Conservation (phyloP, 2,329 filamentous ascomycete genomes). For the Penicillium janthinellum region DNA sequence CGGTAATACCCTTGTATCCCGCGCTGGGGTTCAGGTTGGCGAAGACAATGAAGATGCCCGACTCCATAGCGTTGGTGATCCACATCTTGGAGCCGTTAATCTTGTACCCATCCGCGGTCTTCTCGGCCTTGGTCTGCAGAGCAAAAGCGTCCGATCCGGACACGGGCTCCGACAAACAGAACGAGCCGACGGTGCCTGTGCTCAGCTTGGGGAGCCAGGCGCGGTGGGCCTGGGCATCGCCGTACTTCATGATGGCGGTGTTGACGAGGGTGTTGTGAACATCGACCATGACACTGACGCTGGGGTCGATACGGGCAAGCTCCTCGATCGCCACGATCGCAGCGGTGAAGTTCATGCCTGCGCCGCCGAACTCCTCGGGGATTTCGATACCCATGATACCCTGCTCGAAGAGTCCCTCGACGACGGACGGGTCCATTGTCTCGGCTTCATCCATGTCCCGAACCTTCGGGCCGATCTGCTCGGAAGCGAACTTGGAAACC, state of each 20-base stretch:
- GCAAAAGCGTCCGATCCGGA: slow-evolving; percentile 97
- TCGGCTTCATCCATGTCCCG: slow-evolving; percentile 98
- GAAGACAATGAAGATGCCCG: slow-evolving; percentile 95
- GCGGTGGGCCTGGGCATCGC: slow-evolving; percentile 73
- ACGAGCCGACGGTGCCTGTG: slow-evolving; percentile 84
- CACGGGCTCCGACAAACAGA: slow-evolving; percentile 88
- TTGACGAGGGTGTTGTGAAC: slow-evolving; percentile 99
- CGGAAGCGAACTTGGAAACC: slow-evolving; percentile 86
- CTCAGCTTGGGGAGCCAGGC: slow-evolving; percentile 88
- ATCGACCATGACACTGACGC: slow-evolving; percentile 91
- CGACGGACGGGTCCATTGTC: slow-evolving; percentile 81
- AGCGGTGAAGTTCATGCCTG: slow-evolving; percentile 97
- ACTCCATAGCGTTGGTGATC: slow-evolving; percentile 98
- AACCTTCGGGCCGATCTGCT: slow-evolving; percentile 85
- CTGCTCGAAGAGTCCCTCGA: slow-evolving; percentile 95
- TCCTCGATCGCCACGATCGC: slow-evolving; percentile 98
- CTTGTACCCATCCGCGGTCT: slow-evolving; percentile 79
- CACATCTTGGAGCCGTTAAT: slow-evolving; percentile 98
- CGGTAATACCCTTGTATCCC: slow-evolving; percentile 95
- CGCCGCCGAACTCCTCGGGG: slow-evolving; percentile 92
- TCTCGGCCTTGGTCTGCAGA: slow-evolving; percentile 83
- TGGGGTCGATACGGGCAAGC: slow-evolving; percentile 88
- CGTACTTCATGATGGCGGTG: slow-evolving; percentile 86
- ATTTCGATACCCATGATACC: slow-evolving; percentile 98
- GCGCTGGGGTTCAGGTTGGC: slow-evolving; percentile 90